Evolutionary conservation across 2,329 filamentous ascomycete genomes (phyloP).

Genomic region (Aspergillus felis): DNA sequence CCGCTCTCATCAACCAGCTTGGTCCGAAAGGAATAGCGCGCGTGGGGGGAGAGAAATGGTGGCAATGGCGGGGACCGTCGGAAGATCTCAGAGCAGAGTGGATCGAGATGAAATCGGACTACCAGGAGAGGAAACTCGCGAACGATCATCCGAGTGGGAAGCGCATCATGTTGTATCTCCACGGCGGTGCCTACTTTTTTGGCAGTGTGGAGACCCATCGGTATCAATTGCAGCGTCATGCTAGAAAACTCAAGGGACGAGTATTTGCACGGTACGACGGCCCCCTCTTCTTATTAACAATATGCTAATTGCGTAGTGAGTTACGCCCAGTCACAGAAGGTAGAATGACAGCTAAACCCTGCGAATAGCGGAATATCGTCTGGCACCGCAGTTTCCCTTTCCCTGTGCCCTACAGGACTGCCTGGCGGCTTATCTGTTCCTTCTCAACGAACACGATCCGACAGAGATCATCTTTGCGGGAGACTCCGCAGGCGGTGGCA

Average conservation of each 20-base stretch:
- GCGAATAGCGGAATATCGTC: slow-evolving; percentile 63
- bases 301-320: slow-evolving; percentile 23
- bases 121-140: slow-evolving; percentile 64
- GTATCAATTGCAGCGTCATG: slow-evolving; percentile 97
- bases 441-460: slow-evolving; percentile 72
- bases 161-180: slow-evolving; percentile 87
- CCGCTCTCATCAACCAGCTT: slow-evolving; percentile 67
- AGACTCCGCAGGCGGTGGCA: slow-evolving; percentile 89
- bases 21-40: slow-evolving; percentile 68
- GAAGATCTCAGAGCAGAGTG: slow-evolving; percentile 76
- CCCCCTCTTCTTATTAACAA: not conserved
- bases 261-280: slow-evolving; percentile 65
- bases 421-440: slow-evolving; percentile 78
- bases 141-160: slow-evolving; percentile 50
- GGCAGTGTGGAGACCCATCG: slow-evolving; percentile 93
- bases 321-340: slow-evolving; percentile 1
- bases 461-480: slow-evolving; percentile 82
- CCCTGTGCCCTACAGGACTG: slow-evolving; percentile 90
- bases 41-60: slow-evolving; percentile 81
- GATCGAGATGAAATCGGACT: slow-evolving; percentile 91
- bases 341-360: slow-evolving; percentile 10
- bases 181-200: slow-evolving; percentile 94
- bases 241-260: slow-evolving; percentile 84
- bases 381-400: slow-evolving; percentile 92
- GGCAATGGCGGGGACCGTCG: slow-evolving; percentile 73